A percentile compares a stretch with the other conserved stretches of the same genome.
phyloP scores from a whole-genome alignment of 768 basidiomycete genomes.

The Boletus sp. region DNA sequence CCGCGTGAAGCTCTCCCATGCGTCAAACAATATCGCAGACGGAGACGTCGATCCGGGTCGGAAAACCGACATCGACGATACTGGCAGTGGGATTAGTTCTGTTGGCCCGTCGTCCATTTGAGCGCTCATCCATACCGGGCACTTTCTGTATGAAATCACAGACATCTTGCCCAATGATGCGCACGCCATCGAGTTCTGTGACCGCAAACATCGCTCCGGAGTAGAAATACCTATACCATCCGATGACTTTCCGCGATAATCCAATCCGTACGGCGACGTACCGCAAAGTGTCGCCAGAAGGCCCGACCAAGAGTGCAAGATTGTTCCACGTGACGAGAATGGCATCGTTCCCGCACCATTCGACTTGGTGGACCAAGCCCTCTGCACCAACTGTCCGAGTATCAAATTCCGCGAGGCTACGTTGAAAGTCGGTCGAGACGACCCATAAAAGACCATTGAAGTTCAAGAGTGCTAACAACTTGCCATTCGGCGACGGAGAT shows the following conservation, averaged over 20 bases:
- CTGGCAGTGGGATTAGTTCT: slow-evolving; percentile 35
- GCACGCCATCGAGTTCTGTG: slow-evolving; percentile 86
- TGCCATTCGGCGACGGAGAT: slow-evolving; percentile 90
- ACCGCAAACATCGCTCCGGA: slow-evolving; percentile 70
- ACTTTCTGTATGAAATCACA: slow-evolving; percentile 95
- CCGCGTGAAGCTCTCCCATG: slow-evolving; percentile 81
- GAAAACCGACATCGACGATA: slow-evolving; percentile 78
- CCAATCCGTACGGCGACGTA: slow-evolving; percentile 37
- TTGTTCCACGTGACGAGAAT: slow-evolving; percentile 82
- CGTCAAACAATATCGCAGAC: slow-evolving; percentile 88
- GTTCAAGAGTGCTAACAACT: slow-evolving; percentile 82
- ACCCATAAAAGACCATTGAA: slow-evolving; percentile 78
- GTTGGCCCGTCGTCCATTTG: not conserved
- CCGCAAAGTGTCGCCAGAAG: slow-evolving; percentile 83
- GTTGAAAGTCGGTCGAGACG: slow-evolving; percentile 90
- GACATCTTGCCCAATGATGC: slow-evolving; percentile 73
- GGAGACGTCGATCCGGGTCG: slow-evolving; percentile 90
- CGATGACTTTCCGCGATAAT: slow-evolving; percentile 5
- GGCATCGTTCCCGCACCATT: slow-evolving; percentile 97
- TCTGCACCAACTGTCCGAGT: slow-evolving; percentile 55
- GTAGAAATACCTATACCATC: slow-evolving; percentile 68
- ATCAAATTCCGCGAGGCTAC: slow-evolving; percentile 85
- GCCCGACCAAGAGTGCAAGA: slow-evolving; percentile 82
- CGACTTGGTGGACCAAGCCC: slow-evolving; percentile 65
- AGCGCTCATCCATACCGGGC: slow-evolving; percentile 52